These are phyloP conservation scores for Aspergillus proliferans DNA, from an alignment of 2,329 filamentous ascomycete species.

Conservation along the genomic window DNA sequence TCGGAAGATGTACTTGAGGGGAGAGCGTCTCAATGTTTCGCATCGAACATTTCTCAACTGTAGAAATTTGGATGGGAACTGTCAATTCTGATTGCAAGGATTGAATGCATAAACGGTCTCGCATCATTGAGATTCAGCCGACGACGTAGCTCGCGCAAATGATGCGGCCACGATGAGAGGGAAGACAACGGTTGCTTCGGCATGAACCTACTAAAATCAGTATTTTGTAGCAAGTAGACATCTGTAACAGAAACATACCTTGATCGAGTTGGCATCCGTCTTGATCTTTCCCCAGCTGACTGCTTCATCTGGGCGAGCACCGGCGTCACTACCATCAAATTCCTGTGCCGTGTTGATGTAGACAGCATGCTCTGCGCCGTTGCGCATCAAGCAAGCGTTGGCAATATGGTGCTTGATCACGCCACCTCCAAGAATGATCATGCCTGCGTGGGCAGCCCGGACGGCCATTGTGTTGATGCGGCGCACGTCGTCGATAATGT, in stretches of 20 bases:
- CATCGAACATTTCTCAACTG: neutral
- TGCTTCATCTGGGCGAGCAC: constrained; percentile 89
- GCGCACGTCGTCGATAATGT: constrained; percentile 90
- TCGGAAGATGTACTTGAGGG: no score
- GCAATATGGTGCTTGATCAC: constrained; percentile 98
- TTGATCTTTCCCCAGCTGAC: constrained; percentile 99
- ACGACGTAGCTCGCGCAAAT: constrained; percentile 46
- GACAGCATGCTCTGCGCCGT: constrained; percentile 92
- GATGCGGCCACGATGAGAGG: constrained; percentile 62
- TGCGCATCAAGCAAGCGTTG: constrained; percentile 95
- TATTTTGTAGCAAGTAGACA: neutral
- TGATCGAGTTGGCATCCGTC: constrained; percentile 76
- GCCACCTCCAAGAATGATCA: constrained; percentile 91
- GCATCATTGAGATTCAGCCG: neutral
- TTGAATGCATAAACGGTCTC: neutral
- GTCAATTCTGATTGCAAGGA: no score
- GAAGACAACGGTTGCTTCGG: constrained; percentile 62
- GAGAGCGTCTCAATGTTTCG: no score
- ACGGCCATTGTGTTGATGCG: constrained; percentile 89
- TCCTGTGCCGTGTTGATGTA: constrained; percentile 98
- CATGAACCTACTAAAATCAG: constrained; percentile 46
- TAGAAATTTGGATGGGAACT: neutral
- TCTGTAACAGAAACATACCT: constrained; percentile 51
- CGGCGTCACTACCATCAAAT: constrained; percentile 95
- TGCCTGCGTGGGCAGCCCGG: constrained; percentile 77